Conservation (phyloP, 768 basidiomycete species). For the Xerocomus brunneocitrinus region DNA sequence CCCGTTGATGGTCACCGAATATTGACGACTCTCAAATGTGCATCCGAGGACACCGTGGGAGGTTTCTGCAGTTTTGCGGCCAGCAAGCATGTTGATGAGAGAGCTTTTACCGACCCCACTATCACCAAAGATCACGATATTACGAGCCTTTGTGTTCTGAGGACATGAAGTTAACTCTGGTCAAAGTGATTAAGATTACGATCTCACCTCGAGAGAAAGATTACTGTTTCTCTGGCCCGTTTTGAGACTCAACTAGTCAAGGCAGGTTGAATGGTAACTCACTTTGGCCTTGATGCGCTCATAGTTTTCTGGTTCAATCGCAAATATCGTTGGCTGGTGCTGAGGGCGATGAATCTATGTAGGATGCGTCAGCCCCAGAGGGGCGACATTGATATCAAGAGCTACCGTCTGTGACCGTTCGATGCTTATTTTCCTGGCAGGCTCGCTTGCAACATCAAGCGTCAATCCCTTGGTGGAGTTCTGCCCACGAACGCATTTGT, state of each 20-base stretch:
- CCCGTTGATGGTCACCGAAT: slow-evolving; percentile 18
- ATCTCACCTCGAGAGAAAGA: slow-evolving; percentile 8
- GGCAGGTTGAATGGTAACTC: background rate
- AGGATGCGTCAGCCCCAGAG: background rate
- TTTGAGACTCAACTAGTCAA: background rate
- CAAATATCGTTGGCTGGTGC: slow-evolving; percentile 9
- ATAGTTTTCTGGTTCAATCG: slow-evolving; percentile 3
- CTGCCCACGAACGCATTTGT: slow-evolving; percentile 4
- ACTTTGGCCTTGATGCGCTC: background rate
- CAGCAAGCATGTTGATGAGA: slow-evolving; percentile 39
- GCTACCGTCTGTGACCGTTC: slow-evolving; percentile 5
- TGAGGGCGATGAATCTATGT: slow-evolving; percentile 3
- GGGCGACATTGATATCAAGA: background rate
- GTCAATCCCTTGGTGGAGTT: background rate
- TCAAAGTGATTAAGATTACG: background rate
- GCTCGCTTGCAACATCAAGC: background rate
- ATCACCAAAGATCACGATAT: slow-evolving; percentile 43
- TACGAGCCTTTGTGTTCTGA: slow-evolving; percentile 16
- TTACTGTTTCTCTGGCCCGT: background rate
- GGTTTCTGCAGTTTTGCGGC: slow-evolving; percentile 24
- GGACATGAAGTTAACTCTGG: background rate
- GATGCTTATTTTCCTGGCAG: background rate
- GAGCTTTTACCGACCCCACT: slow-evolving; percentile 42
- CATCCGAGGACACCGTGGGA: slow-evolving; percentile 32
- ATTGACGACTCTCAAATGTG: slow-evolving; percentile 31